Base-by-base conservation (phyloP, 495 filamentous ascomycete genomes). In the Podospora bellae-mahoneyi region DNA sequence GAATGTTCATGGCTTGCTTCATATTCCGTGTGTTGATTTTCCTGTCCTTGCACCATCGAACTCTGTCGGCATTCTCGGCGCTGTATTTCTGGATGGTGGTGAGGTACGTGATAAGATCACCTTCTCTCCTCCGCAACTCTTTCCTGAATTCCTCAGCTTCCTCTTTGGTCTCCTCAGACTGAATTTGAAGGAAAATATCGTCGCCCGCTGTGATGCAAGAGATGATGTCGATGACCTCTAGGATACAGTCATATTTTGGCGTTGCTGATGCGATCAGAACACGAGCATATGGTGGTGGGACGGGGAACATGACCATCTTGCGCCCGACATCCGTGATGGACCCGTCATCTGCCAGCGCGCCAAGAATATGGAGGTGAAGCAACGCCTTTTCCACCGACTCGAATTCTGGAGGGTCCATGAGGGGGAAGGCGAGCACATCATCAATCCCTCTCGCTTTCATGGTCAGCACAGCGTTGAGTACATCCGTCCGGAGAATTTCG, bases 371-470 rank as follows among this genome's bases (percentile, higher is more conserved):
- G 0, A 99, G 84, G 28, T 96, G 90, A 10, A 95, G 78, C 0
- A 98, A 81, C 0, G 93, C 95, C 75, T 93, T 97, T 68, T 92
- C 87, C 15, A 98, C 81, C 0, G 91, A 83, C 67, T 94, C 90
- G 23, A 88, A 79, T 1, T 90, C 87, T 0, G 94, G 96, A 1
- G 86, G 85, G 66, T 94, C 92, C 74, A 99, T 87, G 66, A 97
- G 88, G 0, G 94, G 91, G 72, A 99, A 99, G 0, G 83, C 80
- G 58, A 92, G 77, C 28, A 98, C 87, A 74, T 98, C 89, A 20
- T 92, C 84, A 9, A 96, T 87, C 0, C 94, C 95, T 44, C 93
- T 84, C 9, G 96, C 94, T 75, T 97, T 97, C 89, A 99, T 94
- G 1, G 89, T 96, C 18, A 99, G 81, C n/a, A 97, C 79, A 2